phyloP scores from a whole-genome alignment of 139 green algal species.

The Coccomyxa sp. region DNA sequence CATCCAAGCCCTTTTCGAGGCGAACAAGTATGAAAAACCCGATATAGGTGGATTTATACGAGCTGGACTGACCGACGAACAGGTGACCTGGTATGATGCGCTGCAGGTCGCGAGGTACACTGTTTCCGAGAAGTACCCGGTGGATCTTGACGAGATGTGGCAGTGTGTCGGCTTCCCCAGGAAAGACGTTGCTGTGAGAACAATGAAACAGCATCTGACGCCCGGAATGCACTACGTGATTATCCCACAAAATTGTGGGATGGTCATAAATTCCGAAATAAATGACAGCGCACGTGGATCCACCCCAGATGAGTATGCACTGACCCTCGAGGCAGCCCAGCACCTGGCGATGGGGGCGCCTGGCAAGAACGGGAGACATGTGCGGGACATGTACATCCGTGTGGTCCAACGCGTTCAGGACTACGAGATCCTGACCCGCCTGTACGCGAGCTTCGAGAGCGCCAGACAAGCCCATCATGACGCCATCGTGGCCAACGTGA shows the following conservation, averaged over 20 bases:
- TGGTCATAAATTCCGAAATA: constrained; percentile 2
- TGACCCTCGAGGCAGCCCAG: neutral
- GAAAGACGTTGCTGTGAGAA: neutral
- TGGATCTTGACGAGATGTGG: neutral
- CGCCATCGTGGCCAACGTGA: neutral
- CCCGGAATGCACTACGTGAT: neutral
- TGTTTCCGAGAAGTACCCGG: neutral
- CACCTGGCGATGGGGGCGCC: neutral
- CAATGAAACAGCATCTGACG: neutral
- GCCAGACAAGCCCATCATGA: neutral
- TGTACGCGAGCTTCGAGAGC: neutral
- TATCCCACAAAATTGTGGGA: neutral
- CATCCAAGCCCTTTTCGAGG: neutral
- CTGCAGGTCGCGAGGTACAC: neutral
- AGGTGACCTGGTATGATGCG: neutral
- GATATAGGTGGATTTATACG: neutral
- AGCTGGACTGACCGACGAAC: neutral
- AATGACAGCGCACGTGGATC: neutral
- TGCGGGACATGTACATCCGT: neutral
- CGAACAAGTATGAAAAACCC: neutral
- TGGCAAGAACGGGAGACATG: neutral
- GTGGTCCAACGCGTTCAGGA: neutral
- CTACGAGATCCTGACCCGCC: neutral
- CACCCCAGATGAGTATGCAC: neutral
- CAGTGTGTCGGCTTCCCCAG: neutral